Base-by-base conservation (phyloP, 2,329 filamentous ascomycete genomes). In the Lasiodiplodia sp. region DNA sequence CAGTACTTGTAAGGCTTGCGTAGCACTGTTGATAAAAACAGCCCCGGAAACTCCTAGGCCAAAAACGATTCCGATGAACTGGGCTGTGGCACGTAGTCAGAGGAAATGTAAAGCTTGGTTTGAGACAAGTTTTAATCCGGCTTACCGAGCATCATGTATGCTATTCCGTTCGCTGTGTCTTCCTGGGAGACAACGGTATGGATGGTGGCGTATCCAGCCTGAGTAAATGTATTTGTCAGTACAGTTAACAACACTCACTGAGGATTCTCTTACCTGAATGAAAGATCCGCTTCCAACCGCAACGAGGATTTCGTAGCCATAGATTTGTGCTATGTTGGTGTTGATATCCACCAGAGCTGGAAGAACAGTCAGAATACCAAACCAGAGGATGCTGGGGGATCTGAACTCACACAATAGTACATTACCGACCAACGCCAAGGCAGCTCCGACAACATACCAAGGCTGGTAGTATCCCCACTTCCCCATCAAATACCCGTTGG, bases 301-400 rank as follows among this genome's bases (percentile, higher is more conserved):
- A 7, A 75, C 10, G 12, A 77, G 40, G 0, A 75, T 60, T 4
- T 44, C 68, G 70, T 70, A 77, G 49, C 75, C 75, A 68, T 77
- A 77, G 14, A 77, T 70, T 4, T 62, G 34, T 5, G 66, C 55
- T 4, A 58, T 53, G 14, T 40, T 25, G 5, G 74, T 75, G 21
- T 65, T 40, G 1, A 55, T 25, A 44, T 72, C 64, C 53, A 75
- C 66, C 14, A 11, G 38, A 8, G n/a, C 23, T n/a, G 6, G 2
- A 11, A 58, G 4, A 12, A 56, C 4, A 34, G 5, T 34, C 31
- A 34, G 31, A 34, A 34, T 2, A 34, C 8, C 1, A 34, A 34
- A 10, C 31, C 31, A 34, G 31, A 34, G 31, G 31, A 10, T 34
- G 5, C 8, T 7, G 8, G 31, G 8, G 31, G 31, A 34, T 34